Conservation (phyloP, 2,329 filamentous ascomycete genomes). For the Penicillium psychrosexuale region DNA sequence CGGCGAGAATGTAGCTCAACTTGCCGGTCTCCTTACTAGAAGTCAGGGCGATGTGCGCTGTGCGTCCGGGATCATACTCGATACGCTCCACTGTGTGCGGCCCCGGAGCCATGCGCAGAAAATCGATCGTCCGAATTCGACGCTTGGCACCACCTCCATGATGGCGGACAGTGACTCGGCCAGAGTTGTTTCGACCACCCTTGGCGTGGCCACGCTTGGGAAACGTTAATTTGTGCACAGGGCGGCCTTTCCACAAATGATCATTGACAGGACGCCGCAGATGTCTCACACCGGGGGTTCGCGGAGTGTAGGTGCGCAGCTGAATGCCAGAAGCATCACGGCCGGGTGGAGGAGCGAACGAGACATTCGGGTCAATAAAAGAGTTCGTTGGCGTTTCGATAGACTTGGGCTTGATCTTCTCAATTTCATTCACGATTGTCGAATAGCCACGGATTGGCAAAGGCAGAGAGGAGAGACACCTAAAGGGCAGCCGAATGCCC, state of each 20-base stretch:
- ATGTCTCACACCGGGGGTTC: constrained; percentile 89
- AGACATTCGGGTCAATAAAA: constrained; percentile 32
- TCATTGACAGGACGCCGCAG: constrained; percentile 90
- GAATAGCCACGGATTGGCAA: constrained; percentile 52
- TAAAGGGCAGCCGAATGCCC: constrained; percentile 49
- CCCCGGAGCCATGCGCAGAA: constrained; percentile 72
- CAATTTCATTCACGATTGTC: constrained; percentile 42
- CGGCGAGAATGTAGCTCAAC: constrained; percentile 90
- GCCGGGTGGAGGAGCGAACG: constrained; percentile 47
- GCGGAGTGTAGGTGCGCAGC: constrained; percentile 85
- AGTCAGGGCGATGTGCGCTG: constrained; percentile 85
- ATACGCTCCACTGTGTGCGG: constrained; percentile 88
- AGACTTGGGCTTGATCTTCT: constrained; percentile 26
- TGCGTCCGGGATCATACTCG: constrained; percentile 92
- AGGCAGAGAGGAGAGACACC: constrained; percentile 44
- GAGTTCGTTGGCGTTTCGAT: constrained; percentile 31
- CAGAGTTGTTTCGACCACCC: constrained; percentile 86
- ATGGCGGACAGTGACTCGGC: constrained; percentile 83
- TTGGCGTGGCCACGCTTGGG: constrained; percentile 90
- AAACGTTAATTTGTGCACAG: constrained; percentile 77
- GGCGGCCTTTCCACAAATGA: constrained; percentile 91
- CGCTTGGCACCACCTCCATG: constrained; percentile 88
- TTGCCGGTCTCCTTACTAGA: constrained; percentile 69
- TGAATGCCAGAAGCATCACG: constrained; percentile 44
- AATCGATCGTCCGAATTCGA: constrained; percentile 89